phyloP scores from a whole-genome alignment of 495 filamentous ascomycete genomes.

The Collariella sp. region DNA sequence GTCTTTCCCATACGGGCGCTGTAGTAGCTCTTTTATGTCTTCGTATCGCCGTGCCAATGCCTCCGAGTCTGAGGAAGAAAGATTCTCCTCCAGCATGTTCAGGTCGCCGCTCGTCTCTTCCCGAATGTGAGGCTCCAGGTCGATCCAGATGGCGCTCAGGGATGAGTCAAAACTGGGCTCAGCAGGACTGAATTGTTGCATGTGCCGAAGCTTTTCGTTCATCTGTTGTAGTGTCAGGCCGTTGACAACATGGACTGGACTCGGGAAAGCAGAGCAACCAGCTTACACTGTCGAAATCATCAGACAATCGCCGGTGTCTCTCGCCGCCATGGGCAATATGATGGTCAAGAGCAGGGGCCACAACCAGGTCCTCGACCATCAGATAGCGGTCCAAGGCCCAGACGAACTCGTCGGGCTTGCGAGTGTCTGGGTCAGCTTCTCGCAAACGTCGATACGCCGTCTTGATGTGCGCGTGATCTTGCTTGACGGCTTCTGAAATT shows the following conservation, averaged over 20 bases:
- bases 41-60: conserved; percentile 21
- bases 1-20: conserved; percentile 22
- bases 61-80: conserved; percentile 19
- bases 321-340: conserved; percentile 15
- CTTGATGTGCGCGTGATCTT: conserved; percentile 18
- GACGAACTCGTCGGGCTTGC: conserved; percentile 18
- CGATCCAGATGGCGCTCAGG: conserved; percentile 24
- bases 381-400: conserved; percentile 24
- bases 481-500: conserved; percentile 22
- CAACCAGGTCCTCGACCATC: conserved; percentile 23
- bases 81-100: conserved; percentile 16
- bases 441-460: conserved; percentile 12
- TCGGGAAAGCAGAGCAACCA: neutral
- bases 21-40: conserved; percentile 22
- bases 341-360: conserved; percentile 22
- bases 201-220: conserved; percentile 22
- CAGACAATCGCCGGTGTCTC: conserved; percentile 16
- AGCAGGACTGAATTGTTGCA: conserved; percentile 15
- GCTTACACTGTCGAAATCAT: conserved; percentile 24
- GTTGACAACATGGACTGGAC: neutral
- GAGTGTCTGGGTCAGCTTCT: conserved; percentile 10
- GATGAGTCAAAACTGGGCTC: conserved; percentile 19
- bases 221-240: conserved; percentile 9
- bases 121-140: conserved; percentile 25
- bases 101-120: conserved; percentile 21